Evolutionary conservation across 108 stramenopile genomes (phyloP).

Genomic region (Thalassiosira profunda): DNA sequence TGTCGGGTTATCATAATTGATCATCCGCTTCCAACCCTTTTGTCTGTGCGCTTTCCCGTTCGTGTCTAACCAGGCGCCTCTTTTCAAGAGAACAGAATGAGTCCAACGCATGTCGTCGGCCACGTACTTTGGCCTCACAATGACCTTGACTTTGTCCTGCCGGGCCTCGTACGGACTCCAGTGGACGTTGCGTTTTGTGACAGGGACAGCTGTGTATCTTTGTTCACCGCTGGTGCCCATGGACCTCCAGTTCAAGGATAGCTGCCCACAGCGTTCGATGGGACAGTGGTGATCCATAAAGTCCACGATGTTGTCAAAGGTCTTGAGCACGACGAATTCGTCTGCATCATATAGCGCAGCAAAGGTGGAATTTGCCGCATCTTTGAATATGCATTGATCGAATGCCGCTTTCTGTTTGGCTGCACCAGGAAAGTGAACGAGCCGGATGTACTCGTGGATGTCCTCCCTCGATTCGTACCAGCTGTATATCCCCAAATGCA

Average conservation of each 20-base stretch:
- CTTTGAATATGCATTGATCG: conserved; percentile 15
- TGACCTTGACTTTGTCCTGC: conserved; percentile 14
- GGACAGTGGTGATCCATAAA: too few relatives aligned
- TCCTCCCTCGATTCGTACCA: background rate
- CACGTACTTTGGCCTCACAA: conserved; percentile 27
- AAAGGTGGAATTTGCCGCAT: conserved; percentile 3
- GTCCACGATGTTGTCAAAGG: conserved; percentile 1
- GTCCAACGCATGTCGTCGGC: too few relatives aligned
- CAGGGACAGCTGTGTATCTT: too few relatives aligned
- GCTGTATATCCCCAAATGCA: background rate
- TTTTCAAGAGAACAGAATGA: too few relatives aligned
- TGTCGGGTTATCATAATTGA: conserved; percentile 14
- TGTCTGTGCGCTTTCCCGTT: conserved; percentile 6
- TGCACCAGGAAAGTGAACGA: too few relatives aligned
- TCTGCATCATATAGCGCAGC: conserved; percentile 39
- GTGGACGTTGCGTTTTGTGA: too few relatives aligned
- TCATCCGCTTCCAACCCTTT: background rate
- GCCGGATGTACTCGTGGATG: too few relatives aligned
- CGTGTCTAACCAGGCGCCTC: conserved; percentile 10
- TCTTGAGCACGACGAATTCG: conserved; percentile 29
- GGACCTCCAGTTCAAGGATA: too few relatives aligned
- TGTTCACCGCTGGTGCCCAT: background rate
- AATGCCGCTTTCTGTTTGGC: conserved; percentile 19
- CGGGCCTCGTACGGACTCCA: conserved; percentile 40
- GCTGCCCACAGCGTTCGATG: too few relatives aligned